These are phyloP conservation scores for Aureobasidium lini DNA, from an alignment of 2,329 filamentous ascomycete species.

Conservation along the genomic window DNA sequence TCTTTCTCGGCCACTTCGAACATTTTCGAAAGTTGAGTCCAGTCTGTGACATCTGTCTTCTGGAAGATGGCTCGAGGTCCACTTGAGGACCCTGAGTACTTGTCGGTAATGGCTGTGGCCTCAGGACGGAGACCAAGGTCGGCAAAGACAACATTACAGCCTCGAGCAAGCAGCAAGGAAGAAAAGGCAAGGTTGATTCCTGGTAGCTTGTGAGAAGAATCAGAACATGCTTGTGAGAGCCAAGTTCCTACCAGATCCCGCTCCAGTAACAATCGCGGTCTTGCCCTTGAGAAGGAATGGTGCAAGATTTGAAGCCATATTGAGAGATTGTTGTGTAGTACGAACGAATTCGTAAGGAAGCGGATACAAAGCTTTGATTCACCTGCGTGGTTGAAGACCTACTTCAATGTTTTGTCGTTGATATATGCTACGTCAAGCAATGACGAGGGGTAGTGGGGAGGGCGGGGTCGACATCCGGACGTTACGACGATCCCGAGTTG, in stretches of 20 bases:
- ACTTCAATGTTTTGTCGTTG: background rate
- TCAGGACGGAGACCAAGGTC: conserved; percentile 42
- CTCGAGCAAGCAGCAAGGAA: conserved; percentile 34
- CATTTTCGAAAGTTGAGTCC: conserved; percentile 42
- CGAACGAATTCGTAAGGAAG: background rate
- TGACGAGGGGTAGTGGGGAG: background rate
- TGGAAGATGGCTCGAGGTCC: conserved; percentile 33
- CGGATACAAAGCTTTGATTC: background rate
- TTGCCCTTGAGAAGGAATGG: conserved; percentile 37
- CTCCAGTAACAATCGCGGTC: conserved; percentile 42
- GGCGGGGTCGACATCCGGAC: background rate
- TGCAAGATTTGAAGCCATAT: background rate
- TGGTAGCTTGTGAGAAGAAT: conserved; percentile 18
- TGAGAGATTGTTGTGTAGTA: background rate
- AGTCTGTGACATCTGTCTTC: conserved; percentile 42
- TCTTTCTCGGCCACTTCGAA: conserved; percentile 42
- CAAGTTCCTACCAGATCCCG: conserved; percentile 31
- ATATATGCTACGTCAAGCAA: background rate
- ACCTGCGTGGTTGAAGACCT: background rate
- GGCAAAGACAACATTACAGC: conserved; percentile 43
- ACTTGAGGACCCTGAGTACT: conserved; percentile 22
- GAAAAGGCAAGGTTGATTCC: conserved; percentile 43
- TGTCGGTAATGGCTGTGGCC: conserved; percentile 35
- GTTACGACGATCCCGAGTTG: background rate
- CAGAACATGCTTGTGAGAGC: background rate